These are phyloP conservation scores for Pseudogymnoascus sp. DNA, from an alignment of 2,329 filamentous ascomycete genomes.

Conservation along the genomic window DNA sequence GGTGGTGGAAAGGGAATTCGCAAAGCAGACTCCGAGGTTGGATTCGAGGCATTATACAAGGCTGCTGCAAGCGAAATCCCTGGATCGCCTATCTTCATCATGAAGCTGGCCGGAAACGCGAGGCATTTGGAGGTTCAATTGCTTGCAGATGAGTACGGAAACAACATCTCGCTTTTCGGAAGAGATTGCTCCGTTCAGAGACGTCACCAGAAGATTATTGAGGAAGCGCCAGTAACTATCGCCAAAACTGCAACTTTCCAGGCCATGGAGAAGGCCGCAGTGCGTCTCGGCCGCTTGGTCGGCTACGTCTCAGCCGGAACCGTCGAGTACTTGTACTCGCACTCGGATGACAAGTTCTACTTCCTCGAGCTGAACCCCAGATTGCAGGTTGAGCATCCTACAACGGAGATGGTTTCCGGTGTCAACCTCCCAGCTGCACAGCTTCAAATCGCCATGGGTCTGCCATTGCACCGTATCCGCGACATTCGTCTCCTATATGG, in stretches of 20 bases:
- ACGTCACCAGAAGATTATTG: conserved; percentile 98
- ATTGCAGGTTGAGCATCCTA: conserved; percentile 99
- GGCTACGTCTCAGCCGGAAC: conserved; percentile 98
- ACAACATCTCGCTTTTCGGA: conserved; percentile 98
- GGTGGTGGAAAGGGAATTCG: conserved; percentile 99
- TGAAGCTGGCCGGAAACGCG: conserved; percentile 97
- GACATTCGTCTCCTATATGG: conserved; percentile 96
- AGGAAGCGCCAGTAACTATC: conserved; percentile 96
- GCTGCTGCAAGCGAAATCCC: conserved; percentile 96
- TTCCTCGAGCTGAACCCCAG: conserved; percentile 97
- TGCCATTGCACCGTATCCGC: conserved; percentile 88
- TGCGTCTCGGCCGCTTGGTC: conserved; percentile 86
- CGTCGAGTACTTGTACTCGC: conserved; percentile 97
- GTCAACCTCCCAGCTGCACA: conserved; percentile 96
- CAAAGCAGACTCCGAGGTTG: conserved; percentile 79
- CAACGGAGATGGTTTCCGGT: conserved; percentile 97
- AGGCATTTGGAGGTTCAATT: conserved; percentile 96
- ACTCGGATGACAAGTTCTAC: conserved; percentile 98
- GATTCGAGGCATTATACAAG: conserved; percentile 84
- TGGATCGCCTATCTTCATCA: conserved; percentile 98
- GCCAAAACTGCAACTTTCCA: conserved; percentile 85
- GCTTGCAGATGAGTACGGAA: conserved; percentile 96
- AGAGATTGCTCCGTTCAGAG: conserved; percentile 98
- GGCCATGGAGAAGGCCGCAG: conserved; percentile 93
- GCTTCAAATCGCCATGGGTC: conserved; percentile 97